phyloP scores from a whole-genome alignment of 306 rosid genomes.

The Sicyos edulis region DNA sequence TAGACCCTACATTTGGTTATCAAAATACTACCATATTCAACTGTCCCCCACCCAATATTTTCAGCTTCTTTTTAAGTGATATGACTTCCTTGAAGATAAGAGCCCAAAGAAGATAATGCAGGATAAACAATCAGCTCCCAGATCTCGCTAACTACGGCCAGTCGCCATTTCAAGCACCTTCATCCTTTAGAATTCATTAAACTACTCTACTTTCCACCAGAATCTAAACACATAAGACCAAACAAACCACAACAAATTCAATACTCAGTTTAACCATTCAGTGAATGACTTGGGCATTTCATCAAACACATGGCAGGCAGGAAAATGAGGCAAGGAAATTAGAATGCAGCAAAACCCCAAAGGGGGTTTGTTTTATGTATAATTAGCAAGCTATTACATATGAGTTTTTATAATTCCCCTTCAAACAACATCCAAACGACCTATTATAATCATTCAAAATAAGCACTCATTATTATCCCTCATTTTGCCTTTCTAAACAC shows the following conservation, averaged over 20 bases:
- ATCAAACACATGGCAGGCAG: conserved; percentile 9
- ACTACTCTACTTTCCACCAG: not conserved
- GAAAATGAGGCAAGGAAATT: not conserved
- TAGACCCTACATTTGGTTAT: no score
- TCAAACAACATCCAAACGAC: no score
- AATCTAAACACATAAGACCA: not conserved
- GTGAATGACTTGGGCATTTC: not conserved
- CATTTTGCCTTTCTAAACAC: no score
- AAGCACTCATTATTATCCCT: no score
- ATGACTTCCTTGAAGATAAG: not conserved
- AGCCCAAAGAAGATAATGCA: not conserved
- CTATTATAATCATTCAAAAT: no score
- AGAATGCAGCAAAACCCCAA: not conserved
- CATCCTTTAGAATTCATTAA: not conserved
- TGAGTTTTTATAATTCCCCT: no score
- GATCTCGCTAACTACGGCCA: not conserved
- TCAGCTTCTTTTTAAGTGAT: conserved; percentile 10
- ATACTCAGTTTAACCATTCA: not conserved
- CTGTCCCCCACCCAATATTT: not conserved
- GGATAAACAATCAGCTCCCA: not conserved
- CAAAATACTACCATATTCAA: not conserved
- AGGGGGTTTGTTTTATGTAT: no score
- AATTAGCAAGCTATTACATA: no score
- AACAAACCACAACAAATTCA: not conserved
- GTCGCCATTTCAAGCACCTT: not conserved